A percentile compares a stretch with the other conserved stretches of the same genome.
Evolutionary conservation across 148 eudicot species (phyloP).

Genomic region (Rhododendron ferrugineum): DNA sequence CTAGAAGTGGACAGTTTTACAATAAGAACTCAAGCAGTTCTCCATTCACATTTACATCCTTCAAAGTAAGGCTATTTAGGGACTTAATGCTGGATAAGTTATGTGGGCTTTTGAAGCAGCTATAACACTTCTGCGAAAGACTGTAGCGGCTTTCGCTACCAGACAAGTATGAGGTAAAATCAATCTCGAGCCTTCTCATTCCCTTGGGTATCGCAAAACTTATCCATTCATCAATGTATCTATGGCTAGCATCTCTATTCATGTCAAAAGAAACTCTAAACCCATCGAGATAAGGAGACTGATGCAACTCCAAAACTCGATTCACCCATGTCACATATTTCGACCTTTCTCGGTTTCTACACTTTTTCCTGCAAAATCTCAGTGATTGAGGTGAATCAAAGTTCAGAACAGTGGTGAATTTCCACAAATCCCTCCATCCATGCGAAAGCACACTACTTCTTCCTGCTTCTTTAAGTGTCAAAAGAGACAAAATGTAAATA

Average conservation of each 20-base stretch:
- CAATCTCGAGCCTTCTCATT: background rate
- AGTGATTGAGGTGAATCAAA: too few relatives aligned
- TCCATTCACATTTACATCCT: background rate
- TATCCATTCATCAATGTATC: background rate
- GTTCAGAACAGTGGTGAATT: too few relatives aligned
- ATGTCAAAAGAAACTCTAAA: background rate
- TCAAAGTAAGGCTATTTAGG: background rate
- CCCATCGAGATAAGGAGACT: background rate
- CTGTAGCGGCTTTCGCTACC: background rate
- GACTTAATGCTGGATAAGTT: background rate
- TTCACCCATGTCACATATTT: background rate
- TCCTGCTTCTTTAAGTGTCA: too few relatives aligned
- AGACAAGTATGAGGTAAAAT: background rate
- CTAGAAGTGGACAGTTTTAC: background rate
- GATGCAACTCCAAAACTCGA: background rate
- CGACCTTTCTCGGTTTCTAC: background rate
- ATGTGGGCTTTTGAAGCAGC: background rate
- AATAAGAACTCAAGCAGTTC: background rate
- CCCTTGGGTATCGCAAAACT: background rate
- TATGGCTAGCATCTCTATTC: background rate
- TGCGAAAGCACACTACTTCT: too few relatives aligned
- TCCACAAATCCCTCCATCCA: too few relatives aligned
- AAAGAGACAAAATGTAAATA: too few relatives aligned
- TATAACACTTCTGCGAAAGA: background rate
- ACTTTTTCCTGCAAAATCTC: too few relatives aligned